Base-by-base conservation (phyloP, 805 yeast genomes). In the Yarrowia bubula region DNA sequence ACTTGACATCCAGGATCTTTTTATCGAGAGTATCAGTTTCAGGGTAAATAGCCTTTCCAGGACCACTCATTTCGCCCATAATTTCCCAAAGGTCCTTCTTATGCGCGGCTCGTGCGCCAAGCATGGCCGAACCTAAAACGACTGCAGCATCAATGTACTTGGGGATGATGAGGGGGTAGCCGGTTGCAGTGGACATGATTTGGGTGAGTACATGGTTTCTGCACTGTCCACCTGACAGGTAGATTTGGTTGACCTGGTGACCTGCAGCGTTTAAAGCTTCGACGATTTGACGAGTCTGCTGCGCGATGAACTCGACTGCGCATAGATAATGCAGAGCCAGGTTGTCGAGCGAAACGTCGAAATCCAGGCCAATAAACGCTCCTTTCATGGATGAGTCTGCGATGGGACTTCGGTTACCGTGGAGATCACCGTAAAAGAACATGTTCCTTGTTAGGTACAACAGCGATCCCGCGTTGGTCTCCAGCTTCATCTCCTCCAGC, bases 351-450 rank as follows among this genome's bases (percentile, higher is more conserved):
- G 96, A 86, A 10, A 83, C 79, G 74, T 95, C 98, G 96, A 95
- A 90, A 2, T 93, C 85, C 72, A 89, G 92, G 3, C 99, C 99
- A 69, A 92, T 88, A 67, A 95, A 87, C 2, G 92, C 84, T 10
- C 98, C 98, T 66, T 89, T 83, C 99, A 95, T 95, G 66, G 81
- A 78, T 9, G 96, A 92, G 73, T 95, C 98, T 11, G 98, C 98
- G 70, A 95, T 87, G n/a, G 99, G 99, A 1, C 97, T 90, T 75
- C 99, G 82, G 78, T 95, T 95, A 46, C 99, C 99, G 75, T 92
- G 96, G 76, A 88, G 86, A 77, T 95, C 99, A 68, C 98, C 99
- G 76, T 95, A 95, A 77, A 90, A 91, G 76, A 91, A 95, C 71
- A 90, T 77, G 75, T 92, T 89, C 73, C 85, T 89, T 31, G 95